Evolutionary conservation across 805 yeast genomes (phyloP), one percentile per base, ranked within the genome.

Genomic region (Phaffomyces thermotolerans): DNA sequence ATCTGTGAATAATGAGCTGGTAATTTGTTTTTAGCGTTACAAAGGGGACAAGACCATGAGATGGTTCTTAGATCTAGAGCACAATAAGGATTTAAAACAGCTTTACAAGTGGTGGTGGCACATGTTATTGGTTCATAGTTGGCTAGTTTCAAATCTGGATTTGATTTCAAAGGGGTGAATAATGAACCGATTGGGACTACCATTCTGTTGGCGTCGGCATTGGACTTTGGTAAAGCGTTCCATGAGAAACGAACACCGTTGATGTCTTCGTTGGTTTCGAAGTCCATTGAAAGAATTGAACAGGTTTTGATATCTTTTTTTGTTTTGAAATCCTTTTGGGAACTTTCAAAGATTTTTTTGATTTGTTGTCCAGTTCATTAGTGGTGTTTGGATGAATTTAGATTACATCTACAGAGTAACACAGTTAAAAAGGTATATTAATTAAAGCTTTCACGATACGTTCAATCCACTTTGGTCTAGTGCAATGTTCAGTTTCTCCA

Each of bases 141-240:
- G 44, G 91, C 88, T 42, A 85, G 67, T 15, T 87, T 82, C 49
- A 88, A 69, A 50, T 82, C 89, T 47, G 82, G 84, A 52, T 85
- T 77, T 45, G 78, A 78, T 57, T 87, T 79, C 54, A 93, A 74
- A 8, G 99, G 99, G n/a, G 97, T 90, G 71, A 89, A 93, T 49
- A 93, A 68, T 44, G 96, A 83, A 35, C 97, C 95, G 32, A 93
- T 81, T 12, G 99, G 99, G 29, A 93, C 90, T 17, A 91, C 95
- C 58, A 89, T 84, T 53, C 93, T 84, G 56, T 82, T 81, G 17
- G 96, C 93, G 64, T 93, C 98, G 35, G 79, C 78, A 53, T 89
- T 79, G 33, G 96, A 82, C 35, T 85, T 79, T 25, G 99, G 99
- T 57, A 91, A 81, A 35, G 86, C 83, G 57, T 81, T 83, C 89